Conservation (phyloP, 1,284 basidiomycete genomes). For the Coniferiporia weirii region DNA sequence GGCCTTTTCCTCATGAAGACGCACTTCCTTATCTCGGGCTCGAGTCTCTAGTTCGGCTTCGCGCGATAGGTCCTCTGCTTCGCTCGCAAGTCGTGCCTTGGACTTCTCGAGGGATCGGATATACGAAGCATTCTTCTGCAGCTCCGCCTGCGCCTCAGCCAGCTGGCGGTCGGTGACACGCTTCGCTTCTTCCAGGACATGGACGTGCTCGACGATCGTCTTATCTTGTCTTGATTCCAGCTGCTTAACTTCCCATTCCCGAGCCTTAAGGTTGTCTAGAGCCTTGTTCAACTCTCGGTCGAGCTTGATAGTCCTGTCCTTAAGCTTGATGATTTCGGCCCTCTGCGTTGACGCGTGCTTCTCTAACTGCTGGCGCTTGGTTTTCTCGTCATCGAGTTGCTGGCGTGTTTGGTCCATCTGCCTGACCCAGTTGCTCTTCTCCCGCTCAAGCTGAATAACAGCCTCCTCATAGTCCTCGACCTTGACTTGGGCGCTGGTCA, state of each 20-base stretch:
- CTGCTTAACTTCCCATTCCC: conserved; percentile 84
- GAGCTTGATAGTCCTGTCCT: conserved; percentile 67
- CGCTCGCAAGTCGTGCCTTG: conserved; percentile 69
- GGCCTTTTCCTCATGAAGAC: conserved; percentile 45
- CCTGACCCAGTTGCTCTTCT: conserved; percentile 68
- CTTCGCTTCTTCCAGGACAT: conserved; percentile 96
- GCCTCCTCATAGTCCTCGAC: conserved; percentile 86
- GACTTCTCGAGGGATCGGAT: conserved; percentile 83
- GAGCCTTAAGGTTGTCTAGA: conserved; percentile 71
- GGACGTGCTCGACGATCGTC: conserved; percentile 98
- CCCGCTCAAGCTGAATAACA: conserved; percentile 77
- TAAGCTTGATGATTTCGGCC: conserved; percentile 61
- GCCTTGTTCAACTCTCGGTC: conserved; percentile 81
- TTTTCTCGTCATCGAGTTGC: conserved; percentile 63
- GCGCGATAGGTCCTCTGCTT: conserved; percentile 81
- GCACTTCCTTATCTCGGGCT: conserved; percentile 24
- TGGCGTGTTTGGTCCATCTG: conserved; percentile 66
- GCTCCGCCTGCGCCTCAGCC: conserved; percentile 71
- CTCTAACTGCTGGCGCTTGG: conserved; percentile 71
- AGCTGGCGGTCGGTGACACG: conserved; percentile 93
- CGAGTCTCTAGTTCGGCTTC: conserved; percentile 70
- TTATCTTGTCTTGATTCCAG: conserved; percentile 89
- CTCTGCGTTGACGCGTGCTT: conserved; percentile 61
- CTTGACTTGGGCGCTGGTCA: conserved; percentile 67
- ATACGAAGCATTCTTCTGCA: conserved; percentile 69